phyloP scores from a whole-genome alignment of 1,139 yeast species.

The Kodamaea plutei region DNA sequence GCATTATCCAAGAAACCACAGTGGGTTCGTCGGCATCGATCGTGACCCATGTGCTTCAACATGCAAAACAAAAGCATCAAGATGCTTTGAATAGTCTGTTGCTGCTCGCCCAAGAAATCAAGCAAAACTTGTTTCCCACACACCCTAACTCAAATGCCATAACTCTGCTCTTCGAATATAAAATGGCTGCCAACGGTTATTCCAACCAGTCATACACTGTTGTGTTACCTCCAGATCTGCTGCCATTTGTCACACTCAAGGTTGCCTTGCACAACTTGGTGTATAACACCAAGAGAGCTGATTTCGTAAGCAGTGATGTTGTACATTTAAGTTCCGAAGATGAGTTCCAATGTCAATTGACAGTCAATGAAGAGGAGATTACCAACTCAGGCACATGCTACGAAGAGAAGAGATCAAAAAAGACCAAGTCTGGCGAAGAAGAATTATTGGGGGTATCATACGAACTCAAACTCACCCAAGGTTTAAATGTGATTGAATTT shows the following conservation, averaged over 20 bases:
- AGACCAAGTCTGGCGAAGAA: constrained; percentile 2
- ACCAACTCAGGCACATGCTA: constrained; percentile 34
- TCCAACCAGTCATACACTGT: constrained; percentile 40
- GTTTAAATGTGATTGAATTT: constrained; percentile 45
- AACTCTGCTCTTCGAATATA: constrained; percentile 38
- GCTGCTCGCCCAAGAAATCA: constrained; percentile 25
- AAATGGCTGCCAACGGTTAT: constrained; percentile 42
- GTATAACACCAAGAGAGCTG: constrained; percentile 28
- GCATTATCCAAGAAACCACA: constrained; percentile 19
- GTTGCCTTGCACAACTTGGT: constrained; percentile 42
- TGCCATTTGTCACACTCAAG: constrained; percentile 42
- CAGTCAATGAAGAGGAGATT: constrained; percentile 49
- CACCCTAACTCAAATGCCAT: constrained; percentile 19
- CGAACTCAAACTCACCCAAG: constrained; percentile 47
- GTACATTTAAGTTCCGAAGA: constrained; percentile 21
- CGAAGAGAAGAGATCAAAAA: constrained; percentile 24
- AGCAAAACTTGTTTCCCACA: constrained; percentile 32
- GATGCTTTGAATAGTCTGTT: constrained; percentile 16
- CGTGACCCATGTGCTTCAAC: constrained; percentile 21
- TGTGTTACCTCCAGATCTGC: constrained; percentile 40
- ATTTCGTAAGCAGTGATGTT: constrained; percentile 29
- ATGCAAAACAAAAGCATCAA: constrained; percentile 23
- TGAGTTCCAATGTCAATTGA: constrained; percentile 42
- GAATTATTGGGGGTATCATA: constrained; percentile 36
- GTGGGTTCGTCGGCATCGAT: constrained; percentile 15